Base-by-base conservation (phyloP, 139 green algal species). In the Chlorella sp. region DNA sequence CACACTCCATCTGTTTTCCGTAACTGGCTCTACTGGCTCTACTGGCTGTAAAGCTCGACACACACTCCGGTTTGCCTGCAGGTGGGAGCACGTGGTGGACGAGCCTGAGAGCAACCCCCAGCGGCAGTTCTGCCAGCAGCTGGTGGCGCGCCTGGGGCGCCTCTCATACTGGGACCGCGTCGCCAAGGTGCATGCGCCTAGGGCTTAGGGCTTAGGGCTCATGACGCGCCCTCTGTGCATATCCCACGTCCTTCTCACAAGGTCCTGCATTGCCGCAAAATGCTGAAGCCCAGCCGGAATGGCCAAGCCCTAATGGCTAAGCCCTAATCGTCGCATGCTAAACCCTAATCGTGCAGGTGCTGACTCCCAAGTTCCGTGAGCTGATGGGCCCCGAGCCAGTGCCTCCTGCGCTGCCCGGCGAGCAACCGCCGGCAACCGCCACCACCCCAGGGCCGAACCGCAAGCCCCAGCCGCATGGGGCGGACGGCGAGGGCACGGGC, bases 91-190 rank as follows among this genome's bases (percentile, higher is more conserved):
- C 71, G 88, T 94, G 29, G 63, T 91, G 50, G 73, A 87, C 29
- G 85, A 86, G 35, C 85, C 91, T 5, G 30, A 80, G 2, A 82
- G 87, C 55, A 73, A 91, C 68, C 77, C 88, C 3, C 86, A 96
- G 76, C 77, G 91, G 32, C 76, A 75, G 24, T 96, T 94, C 74
- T 82, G 82, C 35, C 69, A 77, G 31, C 69, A 77, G 33, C 78
- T 93, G 26, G 65, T 96, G 32, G 69, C 72, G n/a, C 73, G 85
- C 60, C 78, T 94, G 62, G 74, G 92, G 42, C 82, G 90, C 1
- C 85, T 96, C 62, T 87, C 85, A 6, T 91, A 90, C 66, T 83
- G 75, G 71, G 79, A 82, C 34, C 65, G 74, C 6, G 55, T 83
- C 1, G 32, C 35, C 3, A 29, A 74, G 35, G 74, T 79, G 32